These are phyloP conservation scores for Fonsecaea erecta DNA, from an alignment of 2,329 filamentous ascomycete species.

Conservation along the genomic window DNA sequence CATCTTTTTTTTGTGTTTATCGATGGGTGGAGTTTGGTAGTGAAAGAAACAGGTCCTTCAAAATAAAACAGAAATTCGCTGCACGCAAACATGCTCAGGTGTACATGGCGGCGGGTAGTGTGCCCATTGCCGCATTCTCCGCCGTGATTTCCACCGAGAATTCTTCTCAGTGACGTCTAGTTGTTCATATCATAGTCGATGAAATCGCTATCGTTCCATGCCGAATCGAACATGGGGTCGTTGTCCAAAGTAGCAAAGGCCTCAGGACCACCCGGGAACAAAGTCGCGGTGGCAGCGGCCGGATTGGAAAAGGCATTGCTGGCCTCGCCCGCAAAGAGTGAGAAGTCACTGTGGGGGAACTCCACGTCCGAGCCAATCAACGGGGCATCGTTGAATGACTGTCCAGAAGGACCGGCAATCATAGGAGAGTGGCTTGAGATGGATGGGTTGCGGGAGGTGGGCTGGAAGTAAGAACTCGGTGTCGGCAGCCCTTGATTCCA, in stretches of 20 bases:
- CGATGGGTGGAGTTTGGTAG: slow-evolving; percentile 32
- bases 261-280: slow-evolving; percentile 35
- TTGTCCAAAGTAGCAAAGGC: slow-evolving; percentile 31
- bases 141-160: not conserved
- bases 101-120: not conserved
- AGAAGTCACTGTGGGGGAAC: slow-evolving; percentile 34
- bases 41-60: slow-evolving; percentile 18
- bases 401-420: slow-evolving; percentile 31
- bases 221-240: slow-evolving; percentile 30
- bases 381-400: slow-evolving; percentile 27
- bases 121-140: not conserved
- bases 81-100: slow-evolving; percentile 4
- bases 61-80: slow-evolving; percentile 3
- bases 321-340: slow-evolving; percentile 32
- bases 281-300: slow-evolving; percentile 33
- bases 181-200: slow-evolving; percentile 33
- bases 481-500: slow-evolving; percentile 35
- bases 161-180: slow-evolving; percentile 8
- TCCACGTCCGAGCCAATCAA: slow-evolving; percentile 27
- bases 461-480: slow-evolving; percentile 33
- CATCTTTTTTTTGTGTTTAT: slow-evolving; percentile 30
- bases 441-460: slow-evolving; percentile 37
- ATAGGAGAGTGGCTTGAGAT: slow-evolving; percentile 36
- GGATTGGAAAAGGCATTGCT: slow-evolving; percentile 36
- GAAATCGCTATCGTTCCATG: slow-evolving; percentile 29